These are phyloP conservation scores for Thelonectria rubi DNA, from an alignment of 2,329 filamentous ascomycete genomes.

Conservation along the genomic window DNA sequence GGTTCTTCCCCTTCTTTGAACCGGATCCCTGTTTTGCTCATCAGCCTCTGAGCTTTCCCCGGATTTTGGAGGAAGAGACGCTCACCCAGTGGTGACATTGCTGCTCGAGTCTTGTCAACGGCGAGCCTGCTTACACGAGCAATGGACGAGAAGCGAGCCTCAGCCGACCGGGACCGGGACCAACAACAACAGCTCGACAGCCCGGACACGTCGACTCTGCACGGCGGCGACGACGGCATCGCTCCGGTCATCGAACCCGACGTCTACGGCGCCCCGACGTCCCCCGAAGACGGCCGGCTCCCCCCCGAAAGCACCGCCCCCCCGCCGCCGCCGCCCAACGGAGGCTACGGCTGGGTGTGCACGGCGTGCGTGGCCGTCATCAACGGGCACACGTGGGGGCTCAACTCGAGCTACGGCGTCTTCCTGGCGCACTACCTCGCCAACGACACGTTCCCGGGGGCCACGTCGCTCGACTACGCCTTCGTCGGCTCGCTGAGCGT, in stretches of 20 bases:
- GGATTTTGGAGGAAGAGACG: background rate
- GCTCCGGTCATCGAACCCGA: constrained; percentile 24
- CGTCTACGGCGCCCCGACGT: constrained; percentile 2
- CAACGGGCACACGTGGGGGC: constrained; percentile 78
- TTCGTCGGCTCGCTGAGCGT: constrained; percentile 69
- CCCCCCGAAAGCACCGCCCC: constrained; percentile 30
- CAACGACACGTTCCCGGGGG: constrained; percentile 68
- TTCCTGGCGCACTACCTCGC: constrained; percentile 67
- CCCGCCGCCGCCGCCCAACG: constrained; percentile 58
- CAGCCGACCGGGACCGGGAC: constrained; percentile 13
- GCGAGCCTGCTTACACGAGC: constrained; percentile 14
- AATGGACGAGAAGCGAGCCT: constrained; percentile 34
- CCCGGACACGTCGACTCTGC: constrained; percentile 33
- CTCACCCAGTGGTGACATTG: background rate
- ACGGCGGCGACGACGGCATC: constrained; percentile 36
- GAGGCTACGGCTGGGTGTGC: constrained; percentile 65
- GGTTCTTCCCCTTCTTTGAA: background rate
- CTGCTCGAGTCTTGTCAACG: background rate
- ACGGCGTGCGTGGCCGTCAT: constrained; percentile 55
- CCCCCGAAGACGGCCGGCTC: constrained; percentile 26
- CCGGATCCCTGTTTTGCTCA: background rate
- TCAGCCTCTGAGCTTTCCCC: background rate
- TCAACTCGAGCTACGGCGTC: constrained; percentile 64
- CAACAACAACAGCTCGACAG: constrained; percentile 26
- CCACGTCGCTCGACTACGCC: constrained; percentile 73